These are phyloP conservation scores for Letharia columbiana DNA, from an alignment of 495 filamentous ascomycete genomes.

Conservation along the genomic window DNA sequence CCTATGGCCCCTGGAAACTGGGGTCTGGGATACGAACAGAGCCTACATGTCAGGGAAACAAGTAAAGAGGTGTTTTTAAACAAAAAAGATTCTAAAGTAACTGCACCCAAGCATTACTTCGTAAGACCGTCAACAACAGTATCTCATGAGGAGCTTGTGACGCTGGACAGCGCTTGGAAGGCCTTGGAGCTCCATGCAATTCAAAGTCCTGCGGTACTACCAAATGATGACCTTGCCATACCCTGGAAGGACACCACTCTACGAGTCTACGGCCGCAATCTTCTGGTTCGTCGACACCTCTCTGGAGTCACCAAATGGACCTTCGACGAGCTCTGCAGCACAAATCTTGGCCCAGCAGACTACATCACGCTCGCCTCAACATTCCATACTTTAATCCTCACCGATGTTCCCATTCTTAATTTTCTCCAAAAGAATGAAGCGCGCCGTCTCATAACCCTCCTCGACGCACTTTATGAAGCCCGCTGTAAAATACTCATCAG, in stretches of 20 bases:
- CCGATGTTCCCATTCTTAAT: conserved; percentile 48
- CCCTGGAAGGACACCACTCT: conserved; percentile 43
- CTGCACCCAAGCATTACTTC: conserved; percentile 16
- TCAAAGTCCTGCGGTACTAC: not conserved
- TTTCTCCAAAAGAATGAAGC: conserved; percentile 61
- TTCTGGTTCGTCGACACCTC: conserved; percentile 43
- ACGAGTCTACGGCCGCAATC: conserved; percentile 50
- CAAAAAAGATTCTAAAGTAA: not conserved
- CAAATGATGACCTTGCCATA: not conserved
- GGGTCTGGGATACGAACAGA: conserved; percentile 24
- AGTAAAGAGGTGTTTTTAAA: not conserved
- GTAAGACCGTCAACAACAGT: not conserved
- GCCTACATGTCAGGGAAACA: conserved; percentile 13
- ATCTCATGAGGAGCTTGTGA: not conserved
- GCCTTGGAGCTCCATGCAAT: not conserved
- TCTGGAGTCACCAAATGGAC: conserved; percentile 45
- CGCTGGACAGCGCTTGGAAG: conserved; percentile 12
- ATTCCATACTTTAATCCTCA: conserved; percentile 60
- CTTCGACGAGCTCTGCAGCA: conserved; percentile 50
- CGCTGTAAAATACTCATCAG: conserved; percentile 54
- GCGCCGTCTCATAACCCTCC: conserved; percentile 58
- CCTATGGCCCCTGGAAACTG: conserved; percentile 18
- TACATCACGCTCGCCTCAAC: conserved; percentile 62
- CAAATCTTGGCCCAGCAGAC: conserved; percentile 57
- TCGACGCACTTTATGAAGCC: conserved; percentile 64